A percentile compares a stretch with the other conserved stretches of the same genome.
Conservation (phyloP, 768 basidiomycete species). For the Boletus eberwhitei region DNA sequence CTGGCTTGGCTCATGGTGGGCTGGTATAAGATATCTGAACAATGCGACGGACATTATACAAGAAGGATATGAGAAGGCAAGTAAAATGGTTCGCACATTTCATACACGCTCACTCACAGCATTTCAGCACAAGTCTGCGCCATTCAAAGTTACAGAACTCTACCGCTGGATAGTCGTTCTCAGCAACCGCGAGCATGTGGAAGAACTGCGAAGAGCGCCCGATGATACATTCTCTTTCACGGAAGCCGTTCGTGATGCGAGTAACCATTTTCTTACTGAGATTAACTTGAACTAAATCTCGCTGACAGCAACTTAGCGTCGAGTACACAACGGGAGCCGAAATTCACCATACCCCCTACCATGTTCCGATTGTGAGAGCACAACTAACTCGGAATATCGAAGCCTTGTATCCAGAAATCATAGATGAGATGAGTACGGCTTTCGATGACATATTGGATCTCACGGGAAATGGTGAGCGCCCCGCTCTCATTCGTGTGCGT, state of each 20-base stretch:
- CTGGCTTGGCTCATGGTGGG: constrained; percentile 28
- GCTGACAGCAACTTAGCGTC: constrained; percentile 32
- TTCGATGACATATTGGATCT: constrained; percentile 36
- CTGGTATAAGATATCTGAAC: constrained; percentile 14
- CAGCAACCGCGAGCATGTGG: no score
- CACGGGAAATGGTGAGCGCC: constrained; percentile 10
- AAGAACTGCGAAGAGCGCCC: no score
- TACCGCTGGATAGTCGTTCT: no score
- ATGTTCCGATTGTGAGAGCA: background rate
- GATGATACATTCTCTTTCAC: background rate
- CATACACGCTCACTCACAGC: background rate
- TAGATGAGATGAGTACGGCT: constrained; percentile 41
- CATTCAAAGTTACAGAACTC: no score
- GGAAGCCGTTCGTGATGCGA: constrained; percentile 33
- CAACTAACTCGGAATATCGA: constrained; percentile 39
- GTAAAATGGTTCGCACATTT: background rate
- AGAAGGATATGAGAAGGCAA: constrained; percentile 32
- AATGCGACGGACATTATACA: constrained; percentile 24
- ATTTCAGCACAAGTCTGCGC: no score
- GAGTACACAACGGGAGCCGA: constrained; percentile 38
- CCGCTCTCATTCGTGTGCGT: background rate
- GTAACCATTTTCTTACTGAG: background rate
- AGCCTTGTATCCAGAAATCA: constrained; percentile 37
- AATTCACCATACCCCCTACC: constrained; percentile 30
- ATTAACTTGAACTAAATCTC: background rate